A percentile compares a stretch with the other conserved stretches of the same genome.
phyloP scores from a whole-genome alignment of 2,329 filamentous ascomycete species.

The Diaporthe citri region DNA sequence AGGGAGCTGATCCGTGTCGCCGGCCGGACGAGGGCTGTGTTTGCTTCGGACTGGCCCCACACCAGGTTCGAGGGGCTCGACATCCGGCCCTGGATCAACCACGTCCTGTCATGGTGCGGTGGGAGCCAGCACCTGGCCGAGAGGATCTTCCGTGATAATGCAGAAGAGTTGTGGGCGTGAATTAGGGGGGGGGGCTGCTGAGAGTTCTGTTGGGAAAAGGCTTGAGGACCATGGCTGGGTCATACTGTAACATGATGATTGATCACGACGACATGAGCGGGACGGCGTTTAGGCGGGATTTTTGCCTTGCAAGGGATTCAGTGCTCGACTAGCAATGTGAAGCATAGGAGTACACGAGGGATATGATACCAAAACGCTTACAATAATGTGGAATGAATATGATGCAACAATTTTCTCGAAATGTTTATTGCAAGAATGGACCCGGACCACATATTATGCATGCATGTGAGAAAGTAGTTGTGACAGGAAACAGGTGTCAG shows the following conservation, averaged over 20 bases:
- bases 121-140: conserved; percentile 58
- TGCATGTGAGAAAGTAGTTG: background rate
- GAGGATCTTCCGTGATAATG: conserved; percentile 67
- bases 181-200: too few relatives aligned
- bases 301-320: background rate
- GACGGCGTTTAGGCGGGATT: conserved; percentile 24
- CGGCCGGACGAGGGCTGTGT: conserved; percentile 40
- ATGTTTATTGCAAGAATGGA: background rate
- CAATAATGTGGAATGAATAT: conserved; percentile 9
- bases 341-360: background rate
- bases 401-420: background rate
- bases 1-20: conserved; percentile 39
- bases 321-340: background rate
- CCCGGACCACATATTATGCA: background rate
- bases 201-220: too few relatives aligned
- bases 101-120: conserved; percentile 65
- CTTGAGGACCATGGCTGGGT: background rate
- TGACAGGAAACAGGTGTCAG: background rate
- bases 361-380: conserved; percentile 24
- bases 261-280: conserved; percentile 24
- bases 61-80: conserved; percentile 71
- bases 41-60: conserved; percentile 46
- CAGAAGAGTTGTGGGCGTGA: conserved; percentile 60
- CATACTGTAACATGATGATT: background rate
- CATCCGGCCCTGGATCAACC: conserved; percentile 66